These are phyloP conservation scores for Suillus subaureus DNA, from an alignment of 768 basidiomycete species.

Conservation along the genomic window DNA sequence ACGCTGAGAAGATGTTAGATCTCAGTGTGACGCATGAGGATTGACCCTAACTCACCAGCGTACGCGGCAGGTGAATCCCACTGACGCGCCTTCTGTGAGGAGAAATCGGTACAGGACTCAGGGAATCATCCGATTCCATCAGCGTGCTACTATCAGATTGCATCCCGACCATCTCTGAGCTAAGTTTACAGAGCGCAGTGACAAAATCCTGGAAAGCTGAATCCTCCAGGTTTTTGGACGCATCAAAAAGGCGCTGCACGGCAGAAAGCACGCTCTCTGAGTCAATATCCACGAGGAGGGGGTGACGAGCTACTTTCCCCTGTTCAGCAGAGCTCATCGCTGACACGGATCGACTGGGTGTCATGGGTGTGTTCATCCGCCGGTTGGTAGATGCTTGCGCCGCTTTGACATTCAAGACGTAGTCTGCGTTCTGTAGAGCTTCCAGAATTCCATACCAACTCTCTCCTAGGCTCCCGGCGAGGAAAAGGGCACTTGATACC, in stretches of 20 bases:
- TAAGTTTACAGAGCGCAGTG: conserved; percentile 78
- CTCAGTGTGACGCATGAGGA: conserved; percentile 6
- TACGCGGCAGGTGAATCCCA: conserved; percentile 83
- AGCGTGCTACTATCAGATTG: conserved; percentile 48
- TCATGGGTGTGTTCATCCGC: conserved; percentile 34
- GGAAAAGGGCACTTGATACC: conserved; percentile 72
- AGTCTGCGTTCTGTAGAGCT: conserved; percentile 92
- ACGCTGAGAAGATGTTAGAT: conserved; percentile 47
- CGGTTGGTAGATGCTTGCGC: conserved; percentile 32
- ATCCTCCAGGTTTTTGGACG: conserved; percentile 83
- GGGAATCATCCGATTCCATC: conserved; percentile 29
- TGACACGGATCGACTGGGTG: conserved; percentile 44
- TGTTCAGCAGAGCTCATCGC: conserved; percentile 23
- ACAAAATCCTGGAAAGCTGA: conserved; percentile 78
- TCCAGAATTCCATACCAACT: conserved; percentile 94
- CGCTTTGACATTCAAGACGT: conserved; percentile 74
- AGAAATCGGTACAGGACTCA: conserved; percentile 39
- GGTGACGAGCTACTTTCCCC: conserved; percentile 44
- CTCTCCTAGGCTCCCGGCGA: conserved; percentile 84
- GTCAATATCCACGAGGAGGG: conserved; percentile 73
- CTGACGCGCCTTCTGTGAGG: conserved; percentile 76
- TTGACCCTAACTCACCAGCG: conserved; percentile 53
- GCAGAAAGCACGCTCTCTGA: conserved; percentile 70
- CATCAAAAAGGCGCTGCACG: conserved; percentile 86
- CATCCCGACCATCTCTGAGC: conserved; percentile 92